phyloP scores from a whole-genome alignment of 1,139 yeast species.

The Yarrowia galli region DNA sequence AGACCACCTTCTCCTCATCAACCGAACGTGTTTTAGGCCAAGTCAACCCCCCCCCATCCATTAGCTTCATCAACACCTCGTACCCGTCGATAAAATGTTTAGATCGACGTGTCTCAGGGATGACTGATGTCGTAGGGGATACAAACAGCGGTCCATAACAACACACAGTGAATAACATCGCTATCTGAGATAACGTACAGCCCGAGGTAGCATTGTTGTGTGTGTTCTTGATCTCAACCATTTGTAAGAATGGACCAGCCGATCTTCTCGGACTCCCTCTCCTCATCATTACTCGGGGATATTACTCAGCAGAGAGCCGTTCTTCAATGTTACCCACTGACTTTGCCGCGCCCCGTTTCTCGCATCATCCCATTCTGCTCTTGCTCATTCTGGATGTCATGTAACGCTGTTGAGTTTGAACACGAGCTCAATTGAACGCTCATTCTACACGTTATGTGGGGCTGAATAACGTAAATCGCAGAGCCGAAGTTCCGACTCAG shows the following conservation, averaged over 20 bases:
- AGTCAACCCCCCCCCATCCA: too few relatives aligned
- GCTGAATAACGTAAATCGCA: constrained; percentile 3
- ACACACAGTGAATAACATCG: not conserved
- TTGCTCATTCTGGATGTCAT: constrained; percentile 21
- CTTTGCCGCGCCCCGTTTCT: not conserved
- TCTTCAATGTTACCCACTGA: not conserved
- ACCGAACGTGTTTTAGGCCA: not conserved
- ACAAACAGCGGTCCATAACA: not conserved
- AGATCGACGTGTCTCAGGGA: constrained; percentile 33
- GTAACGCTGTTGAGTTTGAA: constrained; percentile 6
- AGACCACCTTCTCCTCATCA: not conserved
- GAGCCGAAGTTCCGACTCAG: not conserved
- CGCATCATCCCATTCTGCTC: not conserved
- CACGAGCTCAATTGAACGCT: constrained; percentile 6
- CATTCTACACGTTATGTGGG: constrained; percentile 18
- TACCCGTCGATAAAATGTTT: constrained; percentile 16
- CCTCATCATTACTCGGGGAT: not conserved
- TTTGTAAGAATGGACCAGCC: too few relatives aligned
- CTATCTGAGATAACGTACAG: not conserved
- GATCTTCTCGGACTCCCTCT: too few relatives aligned
- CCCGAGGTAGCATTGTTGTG: not conserved
- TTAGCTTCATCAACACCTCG: constrained; percentile 4
- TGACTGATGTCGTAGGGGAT: not conserved
- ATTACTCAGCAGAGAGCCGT: not conserved
- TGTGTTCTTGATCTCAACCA: too few relatives aligned